Evolutionary conservation across 2,329 filamentous ascomycete species (phyloP), one percentile per base, ranked within the genome.

Genomic region (Xylaria multiplex): DNA sequence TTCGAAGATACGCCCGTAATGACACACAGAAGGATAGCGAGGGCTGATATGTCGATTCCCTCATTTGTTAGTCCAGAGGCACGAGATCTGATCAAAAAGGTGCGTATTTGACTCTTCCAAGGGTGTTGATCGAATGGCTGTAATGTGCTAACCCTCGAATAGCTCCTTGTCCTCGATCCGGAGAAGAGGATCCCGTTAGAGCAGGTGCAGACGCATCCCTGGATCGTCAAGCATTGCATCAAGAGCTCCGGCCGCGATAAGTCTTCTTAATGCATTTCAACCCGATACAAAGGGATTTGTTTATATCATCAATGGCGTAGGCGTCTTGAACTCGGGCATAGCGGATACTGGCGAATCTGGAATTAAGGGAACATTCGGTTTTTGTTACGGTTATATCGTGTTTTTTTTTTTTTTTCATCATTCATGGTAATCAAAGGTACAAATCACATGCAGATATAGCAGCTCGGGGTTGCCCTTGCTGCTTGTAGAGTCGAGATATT

Each of bases 1-100:
- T 99, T 99, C 75, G 96, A 99, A 79, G 96, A 98, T 75, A 96
- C 93, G 2, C 93, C 93, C 4, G 88, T 95, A 69, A 97, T 97
- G 92, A 99, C 96, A 30, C 93, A 97, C 72, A 85, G 93, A 72
- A 89, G 94, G 75, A 99, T 99, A 78, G 88, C 90, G 5, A 85
- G 93, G 72, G 93, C 91, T 35, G 96, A 98, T 75, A 97, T 98
- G 93, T 91, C 91, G 0, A 90, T 98, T 55, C 96, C 96, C 3
- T 90, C 88, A 7, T 98, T 95, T 78, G 91, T 99, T 64, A 97
- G 93, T 77, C 82, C 91, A 0, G 96, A 98, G 81, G 96, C 94
- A 49, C 91, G 86, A 74, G 95, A 99, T 77, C 82, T 99, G 69
- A 98, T 99, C 72, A 96, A 96, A 81, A 92, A 86, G 83, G 93